Conservation (phyloP, 768 basidiomycete genomes). For the Leucosporidium creatinivorum region DNA sequence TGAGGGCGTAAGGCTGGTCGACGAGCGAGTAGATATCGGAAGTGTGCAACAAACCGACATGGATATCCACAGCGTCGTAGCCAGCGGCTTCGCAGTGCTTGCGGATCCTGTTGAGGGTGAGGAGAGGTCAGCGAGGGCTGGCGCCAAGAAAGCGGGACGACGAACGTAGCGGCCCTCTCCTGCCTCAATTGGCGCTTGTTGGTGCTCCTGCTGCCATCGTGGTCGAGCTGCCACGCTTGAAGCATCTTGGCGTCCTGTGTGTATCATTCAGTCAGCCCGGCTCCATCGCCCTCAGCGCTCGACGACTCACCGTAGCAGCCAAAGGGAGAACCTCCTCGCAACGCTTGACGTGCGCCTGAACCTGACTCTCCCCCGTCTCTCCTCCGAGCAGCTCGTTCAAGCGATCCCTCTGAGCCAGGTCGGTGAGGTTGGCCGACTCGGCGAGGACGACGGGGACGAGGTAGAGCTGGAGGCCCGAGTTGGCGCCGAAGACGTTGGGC, state of each 20-base stretch:
- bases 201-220: neutral
- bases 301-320: no score
- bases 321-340: no score
- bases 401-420: neutral
- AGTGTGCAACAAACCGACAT: neutral
- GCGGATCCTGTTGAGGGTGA: neutral
- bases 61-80: neutral
- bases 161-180: neutral
- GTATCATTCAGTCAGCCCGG: no score
- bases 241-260: no score
- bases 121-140: neutral
- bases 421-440: neutral
- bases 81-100: no score
- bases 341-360: no score
- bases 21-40: neutral
- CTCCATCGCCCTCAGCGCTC: no score
- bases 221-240: neutral
- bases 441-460: neutral
- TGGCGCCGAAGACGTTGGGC: neutral
- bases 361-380: no score
- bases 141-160: neutral
- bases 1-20: conserved; percentile 6
- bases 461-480: neutral
- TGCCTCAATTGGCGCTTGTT: neutral
- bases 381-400: neutral